phyloP scores from a whole-genome alignment of 1,284 basidiomycete species.

The Austroboletus niveus region DNA sequence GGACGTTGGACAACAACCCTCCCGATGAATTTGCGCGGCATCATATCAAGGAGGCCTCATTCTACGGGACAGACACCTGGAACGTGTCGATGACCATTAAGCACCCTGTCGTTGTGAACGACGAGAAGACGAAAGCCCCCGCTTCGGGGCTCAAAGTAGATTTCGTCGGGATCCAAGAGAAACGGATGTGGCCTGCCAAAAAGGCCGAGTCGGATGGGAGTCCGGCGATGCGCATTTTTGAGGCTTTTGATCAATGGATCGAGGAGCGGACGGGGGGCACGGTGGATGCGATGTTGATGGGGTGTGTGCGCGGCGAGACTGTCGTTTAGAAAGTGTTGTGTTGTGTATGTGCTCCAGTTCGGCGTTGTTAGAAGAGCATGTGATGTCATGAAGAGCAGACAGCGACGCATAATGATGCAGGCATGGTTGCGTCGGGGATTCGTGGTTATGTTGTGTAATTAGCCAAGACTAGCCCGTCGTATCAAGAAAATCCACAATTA shows the following conservation, averaged over 20 bases:
- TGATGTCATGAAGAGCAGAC: too few relatives aligned
- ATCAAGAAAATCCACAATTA: too few relatives aligned
- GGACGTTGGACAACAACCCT: slow-evolving; percentile 79
- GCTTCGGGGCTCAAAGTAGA: slow-evolving; percentile 45
- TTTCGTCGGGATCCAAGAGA: slow-evolving; percentile 72
- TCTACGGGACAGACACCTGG: slow-evolving; percentile 75
- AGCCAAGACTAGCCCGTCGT: too few relatives aligned
- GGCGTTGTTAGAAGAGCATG: too few relatives aligned
- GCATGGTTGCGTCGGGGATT: too few relatives aligned
- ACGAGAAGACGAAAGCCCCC: not conserved
- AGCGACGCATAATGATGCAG: too few relatives aligned
- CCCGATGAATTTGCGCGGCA: slow-evolving; percentile 77
- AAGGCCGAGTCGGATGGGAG: slow-evolving; percentile 50
- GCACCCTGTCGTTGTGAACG: slow-evolving; percentile 32
- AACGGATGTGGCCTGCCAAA: slow-evolving; percentile 79
- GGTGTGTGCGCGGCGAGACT: slow-evolving; percentile 63
- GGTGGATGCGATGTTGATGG: slow-evolving; percentile 65
- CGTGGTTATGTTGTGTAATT: too few relatives aligned
- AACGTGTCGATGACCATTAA: slow-evolving; percentile 69
- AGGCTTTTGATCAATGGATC: slow-evolving; percentile 66
- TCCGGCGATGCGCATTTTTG: slow-evolving; percentile 64
- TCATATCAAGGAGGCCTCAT: slow-evolving; percentile 88
- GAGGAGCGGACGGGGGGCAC: slow-evolving; percentile 54
- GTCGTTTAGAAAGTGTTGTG: slow-evolving; percentile 26
- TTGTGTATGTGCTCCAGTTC: too few relatives aligned